phyloP scores from a whole-genome alignment of 108 stramenopile species.

The Nitzschia sp. region DNA sequence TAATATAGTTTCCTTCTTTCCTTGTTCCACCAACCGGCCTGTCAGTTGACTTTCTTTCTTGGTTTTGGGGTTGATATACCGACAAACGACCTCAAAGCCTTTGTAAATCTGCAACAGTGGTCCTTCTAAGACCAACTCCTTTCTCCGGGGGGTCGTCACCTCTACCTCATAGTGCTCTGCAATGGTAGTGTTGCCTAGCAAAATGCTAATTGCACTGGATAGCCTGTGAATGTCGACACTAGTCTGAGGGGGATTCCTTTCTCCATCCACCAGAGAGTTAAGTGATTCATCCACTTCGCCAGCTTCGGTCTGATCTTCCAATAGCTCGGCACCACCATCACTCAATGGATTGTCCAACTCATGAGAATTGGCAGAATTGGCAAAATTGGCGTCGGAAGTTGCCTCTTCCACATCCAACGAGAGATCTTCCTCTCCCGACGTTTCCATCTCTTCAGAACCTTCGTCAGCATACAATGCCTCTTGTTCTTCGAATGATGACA shows the following conservation, averaged over 20 bases:
- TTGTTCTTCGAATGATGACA: conserved; percentile 19
- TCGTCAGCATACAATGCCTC: conserved; percentile 19
- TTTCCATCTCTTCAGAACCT: conserved; percentile 28
- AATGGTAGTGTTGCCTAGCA: conserved; percentile 43
- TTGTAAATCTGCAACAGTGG: conserved; percentile 71
- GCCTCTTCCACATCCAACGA: conserved; percentile 8
- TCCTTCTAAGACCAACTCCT: conserved; percentile 40
- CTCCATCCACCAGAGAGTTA: neutral
- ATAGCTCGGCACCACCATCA: conserved; percentile 1
- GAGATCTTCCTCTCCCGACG: conserved; percentile 28
- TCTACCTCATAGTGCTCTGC: conserved; percentile 66
- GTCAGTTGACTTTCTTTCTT: conserved; percentile 46
- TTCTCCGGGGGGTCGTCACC: conserved; percentile 72
- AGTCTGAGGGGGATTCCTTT: neutral
- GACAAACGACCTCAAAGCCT: conserved; percentile 76
- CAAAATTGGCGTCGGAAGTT: too few relatives aligned
- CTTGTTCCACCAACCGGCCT: conserved; percentile 58
- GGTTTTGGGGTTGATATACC: conserved; percentile 15
- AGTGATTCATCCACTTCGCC: conserved; percentile 12
- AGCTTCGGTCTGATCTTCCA: conserved; percentile 14
- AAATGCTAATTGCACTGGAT: conserved; percentile 64
- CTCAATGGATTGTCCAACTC: conserved; percentile 1
- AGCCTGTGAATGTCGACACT: conserved; percentile 48
- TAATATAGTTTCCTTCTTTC: conserved; percentile 55
- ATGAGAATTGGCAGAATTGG: neutral